Evolutionary conservation across 495 filamentous ascomycete species (phyloP), one percentile per base, ranked within the genome.

Genomic region (Podospora didyma): DNA sequence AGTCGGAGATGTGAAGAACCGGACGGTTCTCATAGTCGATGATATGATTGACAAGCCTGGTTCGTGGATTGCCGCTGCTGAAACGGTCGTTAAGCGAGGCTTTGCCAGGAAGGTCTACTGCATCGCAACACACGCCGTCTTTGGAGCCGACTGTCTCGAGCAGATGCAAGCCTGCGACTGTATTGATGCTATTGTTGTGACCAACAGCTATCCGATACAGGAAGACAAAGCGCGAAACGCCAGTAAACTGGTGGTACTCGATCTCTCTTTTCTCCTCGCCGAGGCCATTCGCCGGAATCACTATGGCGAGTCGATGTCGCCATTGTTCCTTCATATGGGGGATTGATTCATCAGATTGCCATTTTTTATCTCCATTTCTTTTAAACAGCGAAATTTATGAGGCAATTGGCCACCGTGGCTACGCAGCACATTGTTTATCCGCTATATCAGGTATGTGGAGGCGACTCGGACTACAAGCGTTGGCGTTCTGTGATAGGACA

Each of bases 21-120:
- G 86, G 53, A 83, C 89, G 2, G 94, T 97, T 37, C 87, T 98
- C 70, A 88, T 98, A 57, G 87, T 98, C 48, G 94, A 98, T 75
- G 94, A 98, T 72, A 96, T 98, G 89, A 97, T 98, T 62, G 94
- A 98, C 75, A 96, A 96, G 71, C 85, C 90, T 24, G 90, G 89
- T 20, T 95, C 90, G 19, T 98, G 94, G 94, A 94, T 97, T 62
- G 94, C 93, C 9, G 94, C 94, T n/a, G 94, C 94, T 10, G 94
- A 98, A 75, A 96, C 93, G 7, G 92, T 96, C 1, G 89, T 95
- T 52, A 96, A 96, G 79, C 81, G 89, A 58, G 94, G 92, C 61
- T 85, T 83, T 46, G 94, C 95, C 5, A 92, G 89, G 69, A 91
- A 89, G 70, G 94, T 98, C 42, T 97, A 97, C 71, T 96, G 90